These are phyloP conservation scores for Auxenochlorella pyrenoidosa DNA, from an alignment of 139 green algal genomes.

Conservation along the genomic window DNA sequence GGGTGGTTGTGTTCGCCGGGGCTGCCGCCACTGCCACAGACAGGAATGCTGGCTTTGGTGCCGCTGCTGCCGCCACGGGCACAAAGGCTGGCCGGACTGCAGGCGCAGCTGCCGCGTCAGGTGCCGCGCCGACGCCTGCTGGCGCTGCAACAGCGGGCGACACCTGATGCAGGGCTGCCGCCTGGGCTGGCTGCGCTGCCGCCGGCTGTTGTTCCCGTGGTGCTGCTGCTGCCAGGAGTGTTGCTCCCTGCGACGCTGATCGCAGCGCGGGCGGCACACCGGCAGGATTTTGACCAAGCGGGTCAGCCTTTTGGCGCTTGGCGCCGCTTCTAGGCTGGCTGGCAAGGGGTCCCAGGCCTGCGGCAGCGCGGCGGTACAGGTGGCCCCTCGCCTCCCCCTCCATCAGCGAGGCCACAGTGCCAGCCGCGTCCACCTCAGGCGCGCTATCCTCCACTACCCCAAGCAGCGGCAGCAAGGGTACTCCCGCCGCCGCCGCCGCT, in stretches of 20 bases:
- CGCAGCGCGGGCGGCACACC: neutral
- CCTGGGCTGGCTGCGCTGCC: neutral
- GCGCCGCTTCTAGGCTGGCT: neutral
- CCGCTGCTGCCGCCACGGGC: neutral
- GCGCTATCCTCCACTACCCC: neutral
- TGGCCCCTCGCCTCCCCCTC: conserved; percentile 6
- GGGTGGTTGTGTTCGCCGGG: no score
- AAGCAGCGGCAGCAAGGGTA: neutral
- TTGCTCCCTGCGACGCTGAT: neutral
- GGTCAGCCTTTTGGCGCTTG: neutral
- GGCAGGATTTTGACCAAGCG: neutral
- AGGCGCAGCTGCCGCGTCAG: neutral
- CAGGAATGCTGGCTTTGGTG: neutral
- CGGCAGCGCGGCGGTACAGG: neutral
- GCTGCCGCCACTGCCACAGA: neutral
- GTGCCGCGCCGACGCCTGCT: neutral
- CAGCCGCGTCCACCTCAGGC: neutral
- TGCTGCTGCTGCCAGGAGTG: neutral
- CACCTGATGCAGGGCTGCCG: neutral
- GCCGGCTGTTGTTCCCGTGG: neutral
- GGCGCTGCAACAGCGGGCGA: neutral
- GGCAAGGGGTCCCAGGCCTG: neutral
- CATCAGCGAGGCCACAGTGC: conserved; percentile 10
- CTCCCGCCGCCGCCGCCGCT: neutral
- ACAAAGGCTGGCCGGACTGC: neutral